Evolutionary conservation across 1,284 basidiomycete species (phyloP).

Genomic region (Rhodotorula sp.): DNA sequence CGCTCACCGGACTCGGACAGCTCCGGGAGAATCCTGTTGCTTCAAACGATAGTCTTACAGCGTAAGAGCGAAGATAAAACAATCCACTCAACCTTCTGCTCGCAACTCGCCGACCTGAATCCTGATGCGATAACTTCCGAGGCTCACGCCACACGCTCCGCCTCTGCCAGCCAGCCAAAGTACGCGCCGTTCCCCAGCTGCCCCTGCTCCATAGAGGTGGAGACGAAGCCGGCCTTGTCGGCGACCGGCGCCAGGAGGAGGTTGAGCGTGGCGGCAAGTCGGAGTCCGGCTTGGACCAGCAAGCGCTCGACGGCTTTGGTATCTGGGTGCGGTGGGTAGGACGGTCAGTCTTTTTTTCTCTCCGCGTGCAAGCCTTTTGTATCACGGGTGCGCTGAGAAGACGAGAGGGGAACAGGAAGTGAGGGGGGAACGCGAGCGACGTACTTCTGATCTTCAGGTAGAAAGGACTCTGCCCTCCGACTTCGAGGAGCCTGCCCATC

Average conservation of each 20-base stretch:
- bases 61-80: no score
- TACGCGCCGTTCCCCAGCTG: background rate
- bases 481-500: constrained; percentile 34
- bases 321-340: constrained; percentile 9
- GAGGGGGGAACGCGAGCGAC: background rate
- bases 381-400: background rate
- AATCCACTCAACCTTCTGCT: no score
- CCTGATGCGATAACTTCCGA: no score
- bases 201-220: background rate
- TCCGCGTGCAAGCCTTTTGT: no score
- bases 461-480: constrained; percentile 45
- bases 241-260: constrained; percentile 32
- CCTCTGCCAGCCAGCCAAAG: background rate
- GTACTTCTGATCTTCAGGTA: constrained; percentile 33
- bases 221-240: background rate
- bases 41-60: no score
- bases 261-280: constrained; percentile 50
- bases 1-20: no score
- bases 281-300: constrained; percentile 48
- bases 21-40: no score
- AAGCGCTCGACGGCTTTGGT: constrained; percentile 48
- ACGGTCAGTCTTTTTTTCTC: no score
- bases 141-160: no score
- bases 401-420: background rate
- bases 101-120: no score